Evolutionary conservation across 116 monocot species (phyloP).

Genomic region (Phalaenopsis hybrid): DNA sequence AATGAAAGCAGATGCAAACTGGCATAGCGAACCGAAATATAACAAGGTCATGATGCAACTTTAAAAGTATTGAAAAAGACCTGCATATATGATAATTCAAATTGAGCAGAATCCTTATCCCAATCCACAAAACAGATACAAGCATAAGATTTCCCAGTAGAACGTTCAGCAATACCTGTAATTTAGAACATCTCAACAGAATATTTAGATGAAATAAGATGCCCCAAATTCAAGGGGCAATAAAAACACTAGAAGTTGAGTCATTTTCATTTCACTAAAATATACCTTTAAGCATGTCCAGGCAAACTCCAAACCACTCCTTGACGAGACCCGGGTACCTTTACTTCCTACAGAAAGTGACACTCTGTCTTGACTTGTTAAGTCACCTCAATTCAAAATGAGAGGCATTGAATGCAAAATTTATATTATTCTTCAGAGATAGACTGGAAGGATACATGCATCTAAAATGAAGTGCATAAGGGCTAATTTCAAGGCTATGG

Average conservation of each 20-base stretch:
- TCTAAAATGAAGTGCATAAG: conserved; percentile 54
- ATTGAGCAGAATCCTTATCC: conserved; percentile 30
- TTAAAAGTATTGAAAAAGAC: conserved; percentile 5
- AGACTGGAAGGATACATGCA: conserved; percentile 55
- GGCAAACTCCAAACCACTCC: conserved; percentile 19
- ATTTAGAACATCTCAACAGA: not conserved
- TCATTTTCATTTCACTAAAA: not conserved
- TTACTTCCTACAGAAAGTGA: conserved; percentile 28
- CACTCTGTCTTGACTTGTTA: conserved; percentile 55
- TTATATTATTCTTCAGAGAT: not conserved
- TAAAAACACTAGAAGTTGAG: not conserved
- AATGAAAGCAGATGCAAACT: not conserved
- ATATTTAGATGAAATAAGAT: conserved; percentile 1
- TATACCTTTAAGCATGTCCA: conserved; percentile 53
- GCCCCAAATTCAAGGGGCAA: not conserved
- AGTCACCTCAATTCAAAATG: conserved; percentile 12
- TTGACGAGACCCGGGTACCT: conserved; percentile 35
- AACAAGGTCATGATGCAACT: not conserved
- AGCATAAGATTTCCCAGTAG: conserved; percentile 50
- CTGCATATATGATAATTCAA: conserved; percentile 24
- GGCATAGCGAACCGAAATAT: not conserved
- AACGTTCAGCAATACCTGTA: conserved; percentile 47
- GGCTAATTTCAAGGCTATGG: conserved; percentile 38
- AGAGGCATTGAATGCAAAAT: not conserved
- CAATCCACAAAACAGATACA: conserved; percentile 31